Evolutionary conservation across 441 rosid species (phyloP), one percentile per base, ranked within the genome.

Genomic region (Pelargonium myrrhifolium): DNA sequence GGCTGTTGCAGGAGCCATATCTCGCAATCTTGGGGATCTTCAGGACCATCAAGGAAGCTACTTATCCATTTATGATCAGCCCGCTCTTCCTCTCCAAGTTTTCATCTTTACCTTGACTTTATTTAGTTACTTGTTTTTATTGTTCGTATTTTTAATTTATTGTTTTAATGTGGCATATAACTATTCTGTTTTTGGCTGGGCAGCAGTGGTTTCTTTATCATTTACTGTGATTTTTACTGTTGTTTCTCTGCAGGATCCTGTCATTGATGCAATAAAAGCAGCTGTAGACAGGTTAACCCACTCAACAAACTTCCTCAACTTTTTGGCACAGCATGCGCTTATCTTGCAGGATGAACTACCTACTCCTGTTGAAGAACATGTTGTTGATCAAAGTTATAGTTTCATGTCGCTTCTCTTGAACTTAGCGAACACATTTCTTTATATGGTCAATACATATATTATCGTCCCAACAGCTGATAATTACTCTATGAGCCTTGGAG

Each of bases 11-110:
- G 98, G 99, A 59, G 98, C 99, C 12, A 73, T 95, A 70, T 95
- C 99, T 55, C 97, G 99, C 45, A 95, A 90, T 80, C 98, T 95
- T 64, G 97, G 93, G 69, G 98, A 95, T 67, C 98, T 95, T 79
- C 99, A 92, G 77, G 98, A 89, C 67, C 85, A 87, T 47, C 93
- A 89, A 72, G 99, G 99, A 83, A 95, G 98, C 82, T 89, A 85
- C 78, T 74, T 86, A 66, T 95, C 99, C 18, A 89, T 95, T 59
- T 95, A 92, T 74, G 99, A 95, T 84, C 87, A 90, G 65, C 92
- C 99, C 24, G 87, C 79, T 76, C 88, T 89, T 72, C 93, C 93
- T 1, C 83, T 87, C 69, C 85, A 86, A 85, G 90, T 89, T 77
- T 77, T 64, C 64, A 14, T 49, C 28, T 39, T 74, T 64, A 31